These are phyloP conservation scores for Mycosarcoma maydis DNA, from an alignment of 1,284 basidiomycete species.

Conservation along the genomic window DNA sequence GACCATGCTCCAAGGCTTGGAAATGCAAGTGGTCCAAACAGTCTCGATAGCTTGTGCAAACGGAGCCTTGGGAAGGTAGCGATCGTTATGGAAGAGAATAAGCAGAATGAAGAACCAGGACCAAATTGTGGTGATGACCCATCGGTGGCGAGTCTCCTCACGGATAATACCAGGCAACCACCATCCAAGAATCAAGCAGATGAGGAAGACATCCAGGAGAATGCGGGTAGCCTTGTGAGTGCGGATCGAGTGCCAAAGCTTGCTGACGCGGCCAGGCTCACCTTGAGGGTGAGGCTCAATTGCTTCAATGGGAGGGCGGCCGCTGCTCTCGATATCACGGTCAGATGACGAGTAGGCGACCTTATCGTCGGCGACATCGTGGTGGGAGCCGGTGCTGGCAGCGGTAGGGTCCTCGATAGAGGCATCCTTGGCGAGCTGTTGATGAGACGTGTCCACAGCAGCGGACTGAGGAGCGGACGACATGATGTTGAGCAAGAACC, in stretches of 20 bases:
- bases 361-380: constrained; percentile 44
- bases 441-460: constrained; percentile 10
- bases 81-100: constrained; percentile 62
- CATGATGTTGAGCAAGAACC: constrained; percentile 10
- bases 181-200: constrained; percentile 48
- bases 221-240: constrained; percentile 40
- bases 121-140: constrained; percentile 54
- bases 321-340: constrained; percentile 46
- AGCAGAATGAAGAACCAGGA: constrained; percentile 62
- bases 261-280: constrained; percentile 38
- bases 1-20: constrained; percentile 52
- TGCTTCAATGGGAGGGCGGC: constrained; percentile 26
- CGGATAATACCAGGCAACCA: constrained; percentile 53
- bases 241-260: constrained; percentile 38
- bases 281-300: constrained; percentile 49
- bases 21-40: constrained; percentile 38
- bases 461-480: constrained; percentile 14
- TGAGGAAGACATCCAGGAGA: constrained; percentile 35
- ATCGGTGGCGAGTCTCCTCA: constrained; percentile 46
- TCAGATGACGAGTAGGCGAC: constrained; percentile 42
- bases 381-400: constrained; percentile 33
- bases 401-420: constrained; percentile 19
- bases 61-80: constrained; percentile 58
- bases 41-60: constrained; percentile 42
- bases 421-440: constrained; percentile 34